These are phyloP conservation scores for Stemphylium beticola DNA, from an alignment of 2,329 filamentous ascomycete species.

Conservation along the genomic window DNA sequence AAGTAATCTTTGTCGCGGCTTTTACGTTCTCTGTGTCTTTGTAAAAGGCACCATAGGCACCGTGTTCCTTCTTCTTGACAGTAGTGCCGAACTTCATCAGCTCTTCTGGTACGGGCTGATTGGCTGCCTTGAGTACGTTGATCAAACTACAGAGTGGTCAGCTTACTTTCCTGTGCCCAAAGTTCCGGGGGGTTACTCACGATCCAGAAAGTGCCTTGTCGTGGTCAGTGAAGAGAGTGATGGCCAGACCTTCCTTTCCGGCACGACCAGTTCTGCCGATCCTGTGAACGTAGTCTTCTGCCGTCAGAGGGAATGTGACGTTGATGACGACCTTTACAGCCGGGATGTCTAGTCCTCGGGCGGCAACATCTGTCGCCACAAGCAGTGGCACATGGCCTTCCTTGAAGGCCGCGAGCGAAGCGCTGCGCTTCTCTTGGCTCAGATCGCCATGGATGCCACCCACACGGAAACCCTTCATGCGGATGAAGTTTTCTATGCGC, in stretches of 20 bases:
- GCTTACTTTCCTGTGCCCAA: neutral
- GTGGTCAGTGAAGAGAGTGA: conserved; percentile 93
- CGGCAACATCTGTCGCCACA: conserved; percentile 95
- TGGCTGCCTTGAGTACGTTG: conserved; percentile 93
- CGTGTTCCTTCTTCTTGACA: conserved; percentile 98
- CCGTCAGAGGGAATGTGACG: conserved; percentile 90
- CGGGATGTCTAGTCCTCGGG: conserved; percentile 91
- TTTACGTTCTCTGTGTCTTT: conserved; percentile 86
- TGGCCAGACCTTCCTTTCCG: conserved; percentile 84
- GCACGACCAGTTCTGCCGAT: conserved; percentile 94
- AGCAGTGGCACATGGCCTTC: conserved; percentile 79
- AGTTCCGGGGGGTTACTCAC: conserved; percentile 60
- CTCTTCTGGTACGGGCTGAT: conserved; percentile 87
- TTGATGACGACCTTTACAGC: conserved; percentile 95
- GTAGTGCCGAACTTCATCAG: conserved; percentile 96
- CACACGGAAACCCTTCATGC: conserved; percentile 78
- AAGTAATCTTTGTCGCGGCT: conserved; percentile 89
- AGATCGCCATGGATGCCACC: conserved; percentile 94
- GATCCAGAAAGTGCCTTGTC: conserved; percentile 91
- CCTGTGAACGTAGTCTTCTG: conserved; percentile 96
- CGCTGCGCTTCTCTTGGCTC: conserved; percentile 84
- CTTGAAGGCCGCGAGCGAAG: conserved; percentile 91
- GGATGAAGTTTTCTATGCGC: conserved; percentile 81
- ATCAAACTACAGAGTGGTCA: conserved; percentile 67
- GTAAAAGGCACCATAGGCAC: conserved; percentile 93